Evolutionary conservation across 192 early-diverging fungal genomes (phyloP), one percentile per base, ranked within the genome.

Genomic region (Radiomyces spectabilis): DNA sequence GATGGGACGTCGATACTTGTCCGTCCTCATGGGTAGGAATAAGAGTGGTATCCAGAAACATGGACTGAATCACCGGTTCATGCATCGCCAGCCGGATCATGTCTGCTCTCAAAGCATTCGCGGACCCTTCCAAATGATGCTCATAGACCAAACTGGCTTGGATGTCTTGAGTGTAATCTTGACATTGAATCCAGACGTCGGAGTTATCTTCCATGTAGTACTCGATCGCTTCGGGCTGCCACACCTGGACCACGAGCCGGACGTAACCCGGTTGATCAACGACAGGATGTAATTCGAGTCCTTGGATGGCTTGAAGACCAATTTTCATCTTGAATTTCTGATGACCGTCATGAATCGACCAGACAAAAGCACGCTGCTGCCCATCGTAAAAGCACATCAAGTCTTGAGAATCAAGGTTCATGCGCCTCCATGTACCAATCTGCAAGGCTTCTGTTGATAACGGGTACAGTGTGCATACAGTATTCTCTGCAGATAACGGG

Each of bases 351-450:
- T 71, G 63, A 31, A 84, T 82, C 51, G 76, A 71, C 81, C 81
- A 84, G n/a, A 70, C 67, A 55, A 83, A 63, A 16, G 68, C 41
- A 10, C 63, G 70, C 10, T 63, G 57, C 1, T 61, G 55, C 1
- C 74, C 55, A 33, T 73, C 68, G 47, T 75, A 79, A 41, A 72
- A 75, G 44, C 82, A 84, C 12, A 68, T 56, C 25, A 84, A 47
- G 40, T 80, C 76, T 4, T 67, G 66, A 0, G 68, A 53, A 24
- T 55, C 43, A 22, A 63, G 22, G 16, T 61, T 74, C 51, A 84
- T 82, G 39, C 82, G 68, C 41, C 76, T 71, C 82, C 82, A 84
- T 9, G 72, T 79, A 45, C 82, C 82, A 39, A 84, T 84, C 4
- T 74, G 66, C 16, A 83, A 50, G 21, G 78, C 74, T 45, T 83